phyloP scores from a whole-genome alignment of 1,284 basidiomycete genomes.

The Ganoderma resinaceum region DNA sequence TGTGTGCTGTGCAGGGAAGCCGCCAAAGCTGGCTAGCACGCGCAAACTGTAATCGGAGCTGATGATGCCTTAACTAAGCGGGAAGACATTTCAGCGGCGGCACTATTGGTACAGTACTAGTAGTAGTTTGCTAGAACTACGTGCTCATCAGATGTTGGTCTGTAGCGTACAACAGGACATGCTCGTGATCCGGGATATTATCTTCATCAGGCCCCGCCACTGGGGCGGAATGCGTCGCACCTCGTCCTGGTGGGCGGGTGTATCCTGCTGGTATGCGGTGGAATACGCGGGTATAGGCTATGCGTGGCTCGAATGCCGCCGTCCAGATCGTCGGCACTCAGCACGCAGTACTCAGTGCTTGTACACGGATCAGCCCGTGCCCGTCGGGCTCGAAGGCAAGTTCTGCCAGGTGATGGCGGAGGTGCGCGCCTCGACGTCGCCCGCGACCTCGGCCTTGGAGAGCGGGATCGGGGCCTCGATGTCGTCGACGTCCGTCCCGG shows the following conservation, averaged over 20 bases:
- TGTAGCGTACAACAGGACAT: background rate
- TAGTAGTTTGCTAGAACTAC: no score
- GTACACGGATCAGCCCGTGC: background rate
- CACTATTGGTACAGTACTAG: no score
- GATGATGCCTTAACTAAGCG: no score
- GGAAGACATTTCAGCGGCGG: no score
- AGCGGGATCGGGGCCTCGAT: background rate
- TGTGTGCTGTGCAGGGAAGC: background rate
- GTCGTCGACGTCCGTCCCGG: conserved; percentile 1
- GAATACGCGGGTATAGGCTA: background rate
- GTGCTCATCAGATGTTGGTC: no score
- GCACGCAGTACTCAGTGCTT: no score
- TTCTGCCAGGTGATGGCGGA: background rate
- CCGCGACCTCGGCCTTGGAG: background rate
- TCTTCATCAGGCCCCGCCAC: background rate
- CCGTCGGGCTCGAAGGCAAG: background rate
- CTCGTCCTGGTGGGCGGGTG: background rate
- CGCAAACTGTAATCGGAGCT: no score
- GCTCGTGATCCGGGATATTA: no score
- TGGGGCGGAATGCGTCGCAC: no score
- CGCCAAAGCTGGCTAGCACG: background rate
- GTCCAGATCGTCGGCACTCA: background rate
- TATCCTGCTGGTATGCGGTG: background rate
- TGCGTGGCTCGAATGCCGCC: background rate
- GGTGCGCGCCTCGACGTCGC: background rate